These are phyloP conservation scores for Mollisiaceae sp. DNA, from an alignment of 2,329 filamentous ascomycete genomes.

Conservation along the genomic window DNA sequence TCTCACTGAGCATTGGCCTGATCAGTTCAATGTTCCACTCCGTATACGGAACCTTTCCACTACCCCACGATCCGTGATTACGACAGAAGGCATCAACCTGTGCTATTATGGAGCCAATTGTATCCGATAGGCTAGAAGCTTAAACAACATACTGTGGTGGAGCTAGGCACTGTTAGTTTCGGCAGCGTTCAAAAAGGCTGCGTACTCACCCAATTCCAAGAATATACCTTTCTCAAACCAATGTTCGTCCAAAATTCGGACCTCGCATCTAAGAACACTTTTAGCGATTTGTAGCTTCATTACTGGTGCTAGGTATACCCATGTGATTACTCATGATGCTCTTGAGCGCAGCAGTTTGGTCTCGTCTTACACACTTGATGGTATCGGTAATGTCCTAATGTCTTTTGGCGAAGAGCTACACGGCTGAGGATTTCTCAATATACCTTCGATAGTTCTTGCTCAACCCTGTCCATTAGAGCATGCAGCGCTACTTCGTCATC, in stretches of 20 bases:
- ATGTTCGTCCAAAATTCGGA: not conserved
- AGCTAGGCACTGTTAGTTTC: not conserved
- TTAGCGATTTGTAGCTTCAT: not conserved
- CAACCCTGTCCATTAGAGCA: not conserved
- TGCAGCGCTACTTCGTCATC: not conserved
- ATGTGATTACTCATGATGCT: not conserved
- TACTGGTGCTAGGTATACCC: not conserved
- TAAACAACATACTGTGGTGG: not conserved
- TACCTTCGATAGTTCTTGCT: not conserved
- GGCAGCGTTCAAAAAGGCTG: not conserved
- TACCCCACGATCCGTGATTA: slow-evolving; percentile 6
- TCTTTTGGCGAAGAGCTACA: not conserved
- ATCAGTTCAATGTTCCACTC: slow-evolving; percentile 18
- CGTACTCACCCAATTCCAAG: not conserved
- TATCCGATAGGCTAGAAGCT: not conserved
- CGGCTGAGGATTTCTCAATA: not conserved
- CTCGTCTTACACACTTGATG: slow-evolving; percentile 4
- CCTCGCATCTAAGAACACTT: not conserved
- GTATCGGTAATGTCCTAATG: not conserved
- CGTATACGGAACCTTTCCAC: not conserved
- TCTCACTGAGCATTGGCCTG: slow-evolving; percentile 1
- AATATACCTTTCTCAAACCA: not conserved
- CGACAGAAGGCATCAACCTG: slow-evolving; percentile 9
- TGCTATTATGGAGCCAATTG: not conserved
- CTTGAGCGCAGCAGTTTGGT: not conserved